Evolutionary conservation across 192 early-diverging fungal genomes (phyloP).

Genomic region (Rhizophagus prolifer): DNA sequence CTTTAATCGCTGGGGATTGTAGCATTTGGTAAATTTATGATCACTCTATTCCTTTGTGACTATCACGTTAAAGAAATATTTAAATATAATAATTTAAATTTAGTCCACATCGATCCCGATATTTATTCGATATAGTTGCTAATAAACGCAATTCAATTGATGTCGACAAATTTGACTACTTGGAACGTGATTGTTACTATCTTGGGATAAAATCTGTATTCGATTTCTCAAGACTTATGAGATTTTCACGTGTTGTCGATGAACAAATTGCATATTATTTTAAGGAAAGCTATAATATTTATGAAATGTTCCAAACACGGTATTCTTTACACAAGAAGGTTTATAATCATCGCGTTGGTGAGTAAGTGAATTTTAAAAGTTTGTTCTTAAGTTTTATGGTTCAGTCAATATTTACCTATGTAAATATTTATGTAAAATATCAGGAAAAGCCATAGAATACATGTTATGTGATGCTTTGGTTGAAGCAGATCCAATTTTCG

Average conservation of each 20-base stretch:
- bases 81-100: background rate
- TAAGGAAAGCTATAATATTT: constrained; percentile 88
- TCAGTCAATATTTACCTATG: background rate
- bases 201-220: constrained; percentile 56
- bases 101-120: constrained; percentile 45
- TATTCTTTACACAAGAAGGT: constrained; percentile 79
- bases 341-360: constrained; percentile 84
- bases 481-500: constrained; percentile 71
- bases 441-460: constrained; percentile 71
- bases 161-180: constrained; percentile 90
- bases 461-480: constrained; percentile 90
- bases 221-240: constrained; percentile 67
- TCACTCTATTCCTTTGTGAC: background rate
- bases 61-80: background rate
- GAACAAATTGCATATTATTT: constrained; percentile 87
- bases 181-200: constrained; percentile 80
- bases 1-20: constrained; percentile 64
- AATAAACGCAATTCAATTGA: constrained; percentile 94
- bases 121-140: constrained; percentile 95
- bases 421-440: background rate
- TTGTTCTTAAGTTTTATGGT: constrained; percentile 2
- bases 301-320: constrained; percentile 82
- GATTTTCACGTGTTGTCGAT: constrained; percentile 80
- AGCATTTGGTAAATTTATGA: background rate
- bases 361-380: constrained; percentile 41